Base-by-base conservation (phyloP, 371 early-diverging fungal genomes). In the Polyrhizophydium stewartii region DNA sequence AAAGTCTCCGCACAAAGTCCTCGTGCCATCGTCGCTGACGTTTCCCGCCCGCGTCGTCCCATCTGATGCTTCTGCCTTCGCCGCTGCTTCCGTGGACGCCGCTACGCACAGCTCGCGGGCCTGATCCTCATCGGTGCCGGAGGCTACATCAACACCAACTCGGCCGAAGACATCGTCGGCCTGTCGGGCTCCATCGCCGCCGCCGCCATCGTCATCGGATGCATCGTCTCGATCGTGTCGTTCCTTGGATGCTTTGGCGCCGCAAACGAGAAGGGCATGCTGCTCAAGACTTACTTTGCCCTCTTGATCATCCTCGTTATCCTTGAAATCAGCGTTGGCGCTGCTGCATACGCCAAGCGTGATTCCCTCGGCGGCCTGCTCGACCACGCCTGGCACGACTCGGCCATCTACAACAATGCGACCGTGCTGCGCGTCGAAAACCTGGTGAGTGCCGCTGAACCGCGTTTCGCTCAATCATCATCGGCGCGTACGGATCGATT, bases 201-300 rank as follows among this genome's bases (percentile, higher is more conserved):
- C 24, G 74, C 71, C 1, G 71, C 76, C 38, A 74, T 81, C 55
- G 70, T 65, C 27, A 75, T 81, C 56, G 81, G 81, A 10, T 55
- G 66, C 32, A 64, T 81, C 47, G 68, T 81, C 41, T 69, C 73
- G 22, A 56, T 76, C 38, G 67, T 81, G 27, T 81, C 81, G 19
- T 75, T 81, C 67, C 61, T 81, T 21, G 81, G 81, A 31, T 77
- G 78, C 62, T 77, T 77, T 57, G 81, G 81, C 21, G 78, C 78
- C 25, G 81, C 81, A 24, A 81, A 81, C 63, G 81, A 81, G 50
- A 77, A 77, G 70, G 78, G 78, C 21, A 71, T 81, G 72, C 71
- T 81, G 16, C 70, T 81, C 31, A 77, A 77, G 53, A 77, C 81
- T 28, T 81, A 81, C 73, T 81, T 81, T 61, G 78, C 67, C 17